Conservation (phyloP, 495 filamentous ascomycete species). For the Hyaloscypha hepaticicola region DNA sequence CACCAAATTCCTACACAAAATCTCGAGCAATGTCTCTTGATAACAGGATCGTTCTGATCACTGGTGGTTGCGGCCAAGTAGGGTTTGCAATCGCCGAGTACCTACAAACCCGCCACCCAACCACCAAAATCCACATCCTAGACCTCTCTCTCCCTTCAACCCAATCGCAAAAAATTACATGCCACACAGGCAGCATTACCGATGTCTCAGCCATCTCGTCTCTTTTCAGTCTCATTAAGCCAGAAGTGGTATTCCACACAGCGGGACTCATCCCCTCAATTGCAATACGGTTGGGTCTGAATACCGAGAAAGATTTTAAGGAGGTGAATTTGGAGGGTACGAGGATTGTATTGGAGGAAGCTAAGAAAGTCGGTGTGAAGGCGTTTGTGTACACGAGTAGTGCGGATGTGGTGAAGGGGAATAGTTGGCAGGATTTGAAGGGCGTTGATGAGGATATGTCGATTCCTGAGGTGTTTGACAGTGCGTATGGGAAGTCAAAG, state of each 20-base stretch:
- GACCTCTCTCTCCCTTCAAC: not conserved
- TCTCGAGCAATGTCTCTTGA: not conserved
- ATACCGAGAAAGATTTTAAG: slow-evolving; percentile 8
- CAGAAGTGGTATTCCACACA: slow-evolving; percentile 16
- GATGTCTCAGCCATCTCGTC: not conserved
- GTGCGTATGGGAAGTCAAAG: slow-evolving; percentile 69
- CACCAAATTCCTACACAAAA: no score
- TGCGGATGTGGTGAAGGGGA: slow-evolving; percentile 60
- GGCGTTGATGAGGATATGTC: slow-evolving; percentile 71
- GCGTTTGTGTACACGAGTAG: slow-evolving; percentile 77
- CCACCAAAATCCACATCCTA: not conserved
- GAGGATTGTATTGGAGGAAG: slow-evolving; percentile 58
- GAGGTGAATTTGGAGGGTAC: slow-evolving; percentile 66
- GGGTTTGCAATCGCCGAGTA: not conserved
- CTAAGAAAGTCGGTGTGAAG: slow-evolving; percentile 58
- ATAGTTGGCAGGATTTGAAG: slow-evolving; percentile 59
- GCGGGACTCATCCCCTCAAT: slow-evolving; percentile 1
- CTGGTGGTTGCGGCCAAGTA: slow-evolving; percentile 3
- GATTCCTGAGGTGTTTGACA: slow-evolving; percentile 53
- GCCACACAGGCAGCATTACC: slow-evolving; percentile 2
- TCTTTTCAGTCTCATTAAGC: not conserved
- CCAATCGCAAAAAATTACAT: not conserved
- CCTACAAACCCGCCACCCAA: not conserved
- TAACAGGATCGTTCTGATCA: not conserved
- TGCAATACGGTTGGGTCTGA: not conserved